These are phyloP conservation scores for Dactylis glomerata DNA, from an alignment of 176 grass and related monocot genomes.

Conservation along the genomic window DNA sequence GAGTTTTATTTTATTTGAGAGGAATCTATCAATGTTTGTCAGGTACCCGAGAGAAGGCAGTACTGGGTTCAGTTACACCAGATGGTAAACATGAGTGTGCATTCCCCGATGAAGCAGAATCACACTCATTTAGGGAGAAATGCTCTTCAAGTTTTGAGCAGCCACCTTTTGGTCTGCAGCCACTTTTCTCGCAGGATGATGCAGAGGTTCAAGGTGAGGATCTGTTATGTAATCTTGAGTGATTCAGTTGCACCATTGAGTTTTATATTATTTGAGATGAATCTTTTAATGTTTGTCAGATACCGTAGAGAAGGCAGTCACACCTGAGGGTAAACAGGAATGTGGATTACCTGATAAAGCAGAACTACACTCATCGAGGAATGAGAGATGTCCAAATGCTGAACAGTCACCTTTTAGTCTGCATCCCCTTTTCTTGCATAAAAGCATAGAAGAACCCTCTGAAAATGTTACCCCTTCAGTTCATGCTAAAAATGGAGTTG, in stretches of 20 bases:
- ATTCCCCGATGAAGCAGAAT: conserved; percentile 1
- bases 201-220: background rate
- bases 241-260: background rate
- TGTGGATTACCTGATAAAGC: conserved; percentile 4
- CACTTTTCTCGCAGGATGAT: background rate
- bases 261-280: conserved; percentile 4
- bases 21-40: conserved; percentile 22
- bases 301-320: background rate
- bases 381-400: background rate
- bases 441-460: conserved; percentile 8
- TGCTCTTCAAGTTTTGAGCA: background rate
- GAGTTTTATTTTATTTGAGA: conserved; percentile 1
- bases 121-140: too few species aligned
- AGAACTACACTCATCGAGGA: background rate
- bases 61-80: background rate
- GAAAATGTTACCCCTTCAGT: background rate
- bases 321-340: conserved; percentile 4
- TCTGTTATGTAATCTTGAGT: background rate
- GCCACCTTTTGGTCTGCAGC: conserved; percentile 9
- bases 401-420: conserved; percentile 14
- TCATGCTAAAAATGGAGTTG: background rate
- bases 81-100: conserved; percentile 1
- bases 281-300: conserved; percentile 27
- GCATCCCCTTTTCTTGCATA: background rate
- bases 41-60: conserved; percentile 3